Percentiles rank a stretch among this genome's conserved stretches.
Conservation (phyloP, 345 rosid species). For the Ailanthus altissimus region DNA sequence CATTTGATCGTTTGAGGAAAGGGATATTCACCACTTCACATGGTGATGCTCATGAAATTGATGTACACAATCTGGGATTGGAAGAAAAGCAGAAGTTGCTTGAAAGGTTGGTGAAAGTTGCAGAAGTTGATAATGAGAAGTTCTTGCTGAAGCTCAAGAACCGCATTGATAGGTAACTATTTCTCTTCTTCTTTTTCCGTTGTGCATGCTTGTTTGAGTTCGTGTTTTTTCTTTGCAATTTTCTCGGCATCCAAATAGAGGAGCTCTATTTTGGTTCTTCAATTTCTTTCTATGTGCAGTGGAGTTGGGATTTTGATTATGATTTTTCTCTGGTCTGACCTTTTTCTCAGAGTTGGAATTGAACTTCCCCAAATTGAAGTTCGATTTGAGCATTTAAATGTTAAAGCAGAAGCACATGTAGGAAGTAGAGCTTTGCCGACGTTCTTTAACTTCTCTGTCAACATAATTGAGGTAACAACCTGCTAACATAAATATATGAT, state of each 20-base stretch:
- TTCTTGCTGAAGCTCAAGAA: constrained; percentile 39
- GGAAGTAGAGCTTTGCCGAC: constrained; percentile 43
- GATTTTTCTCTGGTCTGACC: background rate
- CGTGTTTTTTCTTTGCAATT: background rate
- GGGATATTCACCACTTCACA: constrained; percentile 34
- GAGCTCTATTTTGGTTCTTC: constrained; percentile 26
- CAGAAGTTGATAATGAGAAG: constrained; percentile 40
- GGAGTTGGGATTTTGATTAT: background rate
- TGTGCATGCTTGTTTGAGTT: background rate
- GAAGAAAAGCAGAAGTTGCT: constrained; percentile 29
- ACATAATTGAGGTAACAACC: constrained; percentile 31
- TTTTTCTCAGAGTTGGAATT: constrained; percentile 38
- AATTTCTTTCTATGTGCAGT: background rate
- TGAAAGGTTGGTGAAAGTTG: constrained; percentile 34
- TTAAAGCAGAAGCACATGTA: constrained; percentile 30
- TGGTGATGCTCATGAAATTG: constrained; percentile 26
- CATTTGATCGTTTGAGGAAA: constrained; percentile 36
- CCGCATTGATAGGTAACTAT: constrained; percentile 33
- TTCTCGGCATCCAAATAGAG: constrained; percentile 1
- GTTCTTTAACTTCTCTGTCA: constrained; percentile 28
- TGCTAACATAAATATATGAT: background rate
- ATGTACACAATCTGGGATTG: constrained; percentile 26
- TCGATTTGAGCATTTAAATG: constrained; percentile 40
- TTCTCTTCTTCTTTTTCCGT: background rate
- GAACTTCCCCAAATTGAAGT: constrained; percentile 22